These are phyloP conservation scores for Fraxinus nigra DNA, from an alignment of 305 asterid species.

Conservation along the genomic window DNA sequence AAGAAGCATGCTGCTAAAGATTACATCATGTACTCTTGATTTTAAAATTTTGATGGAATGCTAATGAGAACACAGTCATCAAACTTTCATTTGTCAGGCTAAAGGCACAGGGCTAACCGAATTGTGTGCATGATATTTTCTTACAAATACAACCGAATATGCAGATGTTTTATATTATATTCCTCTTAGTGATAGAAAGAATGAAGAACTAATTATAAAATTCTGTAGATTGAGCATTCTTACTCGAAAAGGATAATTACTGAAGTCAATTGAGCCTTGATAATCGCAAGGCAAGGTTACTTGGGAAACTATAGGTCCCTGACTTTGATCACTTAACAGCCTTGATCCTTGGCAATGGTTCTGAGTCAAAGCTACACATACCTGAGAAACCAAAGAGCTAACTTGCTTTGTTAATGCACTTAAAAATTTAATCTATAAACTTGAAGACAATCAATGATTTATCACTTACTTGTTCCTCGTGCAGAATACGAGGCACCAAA, in stretches of 20 bases:
- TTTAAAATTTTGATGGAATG: not conserved
- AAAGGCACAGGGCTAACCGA: slow-evolving; percentile 5
- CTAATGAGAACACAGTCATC: slow-evolving; percentile 1
- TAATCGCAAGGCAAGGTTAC: slow-evolving; percentile 88
- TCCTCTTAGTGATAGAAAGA: not conserved
- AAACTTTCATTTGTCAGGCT: slow-evolving; percentile 11
- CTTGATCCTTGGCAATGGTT: slow-evolving; percentile 67
- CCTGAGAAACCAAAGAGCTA: slow-evolving; percentile 46
- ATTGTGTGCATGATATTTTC: slow-evolving; percentile 6
- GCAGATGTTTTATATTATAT: not conserved
- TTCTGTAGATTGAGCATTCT: slow-evolving; percentile 28
- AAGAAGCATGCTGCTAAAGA: not conserved
- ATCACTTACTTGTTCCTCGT: slow-evolving; percentile 69
- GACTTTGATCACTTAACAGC: slow-evolving; percentile 50
- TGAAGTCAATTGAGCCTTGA: slow-evolving; percentile 86
- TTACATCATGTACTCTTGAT: not conserved
- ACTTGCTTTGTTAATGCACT: slow-evolving; percentile 1
- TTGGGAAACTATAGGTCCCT: slow-evolving; percentile 75
- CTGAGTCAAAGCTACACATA: slow-evolving; percentile 68
- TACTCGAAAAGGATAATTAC: slow-evolving; percentile 85
- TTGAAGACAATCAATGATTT: slow-evolving; percentile 13
- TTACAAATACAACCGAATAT: not conserved
- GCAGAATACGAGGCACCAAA: slow-evolving; percentile 68
- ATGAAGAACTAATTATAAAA: slow-evolving; percentile 3
- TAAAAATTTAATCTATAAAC: slow-evolving; percentile 11